Percentiles rank a stretch among this genome's conserved stretches.
Evolutionary conservation across 805 yeast species (phyloP).

Genomic region (Cyberlindnera maclurae): DNA sequence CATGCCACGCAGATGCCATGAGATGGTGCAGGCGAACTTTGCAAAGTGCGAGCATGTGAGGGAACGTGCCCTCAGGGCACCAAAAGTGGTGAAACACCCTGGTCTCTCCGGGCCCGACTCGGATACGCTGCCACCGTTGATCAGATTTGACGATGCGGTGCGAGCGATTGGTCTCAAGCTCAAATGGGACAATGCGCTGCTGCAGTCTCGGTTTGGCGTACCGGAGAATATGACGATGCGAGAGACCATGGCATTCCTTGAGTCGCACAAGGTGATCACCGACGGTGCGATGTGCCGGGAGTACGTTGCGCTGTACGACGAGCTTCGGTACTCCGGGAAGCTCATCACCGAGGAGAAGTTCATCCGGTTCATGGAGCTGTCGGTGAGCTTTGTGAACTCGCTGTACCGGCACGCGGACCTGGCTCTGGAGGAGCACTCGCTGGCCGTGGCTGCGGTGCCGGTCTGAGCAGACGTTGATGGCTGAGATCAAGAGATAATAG

Average conservation of each 20-base stretch:
- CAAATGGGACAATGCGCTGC: constrained; percentile 37
- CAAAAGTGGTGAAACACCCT: constrained; percentile 38
- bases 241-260: constrained; percentile 34
- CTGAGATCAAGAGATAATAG: no score
- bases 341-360: constrained; percentile 55
- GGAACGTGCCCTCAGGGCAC: constrained; percentile 33
- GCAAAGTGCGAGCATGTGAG: constrained; percentile 36
- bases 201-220: constrained; percentile 27
- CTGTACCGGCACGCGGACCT: no score
- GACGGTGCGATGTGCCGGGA: constrained; percentile 16
- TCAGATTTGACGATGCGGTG: constrained; percentile 46
- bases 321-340: constrained; percentile 56
- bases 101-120: constrained; percentile 42
- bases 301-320: constrained; percentile 55
- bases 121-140: constrained; percentile 30
- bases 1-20: constrained; percentile 40
- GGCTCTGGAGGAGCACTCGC: no score
- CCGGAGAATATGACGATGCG: constrained; percentile 36
- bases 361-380: constrained; percentile 46
- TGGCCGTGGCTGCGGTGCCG: no score
- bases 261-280: constrained; percentile 18
- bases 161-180: constrained; percentile 55
- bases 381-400: constrained; percentile 27
- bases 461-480: no score
- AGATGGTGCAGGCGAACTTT: constrained; percentile 33